Conservation (phyloP, 495 filamentous ascomycete genomes). For the Jackrogersella minutella region DNA sequence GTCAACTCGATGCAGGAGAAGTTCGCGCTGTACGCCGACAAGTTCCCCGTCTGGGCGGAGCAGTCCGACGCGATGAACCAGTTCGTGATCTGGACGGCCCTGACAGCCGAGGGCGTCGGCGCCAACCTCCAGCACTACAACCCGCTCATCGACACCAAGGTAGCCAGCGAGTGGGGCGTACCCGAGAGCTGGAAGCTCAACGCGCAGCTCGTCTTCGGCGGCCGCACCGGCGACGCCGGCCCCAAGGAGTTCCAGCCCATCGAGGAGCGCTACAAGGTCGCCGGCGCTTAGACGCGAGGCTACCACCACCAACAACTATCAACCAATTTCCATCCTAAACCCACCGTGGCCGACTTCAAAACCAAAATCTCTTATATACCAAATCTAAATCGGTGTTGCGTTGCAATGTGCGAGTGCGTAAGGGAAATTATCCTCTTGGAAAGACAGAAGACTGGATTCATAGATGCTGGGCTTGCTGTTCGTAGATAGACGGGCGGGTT, state of each 20-base stretch:
- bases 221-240: slow-evolving; percentile 55
- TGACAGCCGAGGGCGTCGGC: slow-evolving; percentile 75
- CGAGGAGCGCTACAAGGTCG: slow-evolving; percentile 63
- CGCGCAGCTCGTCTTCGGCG: slow-evolving; percentile 70
- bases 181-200: slow-evolving; percentile 66
- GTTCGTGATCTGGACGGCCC: slow-evolving; percentile 68
- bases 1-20: slow-evolving; percentile 61
- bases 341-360: neutral
- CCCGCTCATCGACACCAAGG: slow-evolving; percentile 67
- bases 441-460: slow-evolving; percentile 14
- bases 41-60: slow-evolving; percentile 67
- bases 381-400: neutral
- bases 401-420: slow-evolving; percentile 5
- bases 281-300: slow-evolving; percentile 46
- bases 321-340: neutral
- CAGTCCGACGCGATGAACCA: slow-evolving; percentile 75
- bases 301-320: neutral
- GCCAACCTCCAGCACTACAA: slow-evolving; percentile 82
- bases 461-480: slow-evolving; percentile 19
- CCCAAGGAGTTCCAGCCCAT: slow-evolving; percentile 64
- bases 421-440: slow-evolving; percentile 3
- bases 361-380: neutral
- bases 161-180: slow-evolving; percentile 64
- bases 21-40: slow-evolving; percentile 65
- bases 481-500: slow-evolving; percentile 17